phyloP scores from a whole-genome alignment of 2,329 filamentous ascomycete species.

The Aspergillus candidus region DNA sequence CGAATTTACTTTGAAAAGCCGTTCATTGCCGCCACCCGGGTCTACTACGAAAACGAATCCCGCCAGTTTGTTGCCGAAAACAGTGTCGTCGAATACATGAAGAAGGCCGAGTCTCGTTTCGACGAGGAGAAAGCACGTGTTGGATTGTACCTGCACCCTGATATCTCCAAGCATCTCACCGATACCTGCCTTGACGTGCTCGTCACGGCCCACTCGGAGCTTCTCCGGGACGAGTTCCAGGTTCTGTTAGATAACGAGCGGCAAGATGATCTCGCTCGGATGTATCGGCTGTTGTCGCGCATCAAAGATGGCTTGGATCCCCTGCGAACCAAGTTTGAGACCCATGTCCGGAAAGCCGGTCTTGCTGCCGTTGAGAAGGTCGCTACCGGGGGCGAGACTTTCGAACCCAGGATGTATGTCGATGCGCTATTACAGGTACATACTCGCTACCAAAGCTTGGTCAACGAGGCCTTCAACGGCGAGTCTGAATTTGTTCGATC shows the following conservation, averaged over 20 bases:
- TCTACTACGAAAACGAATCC: slow-evolving; percentile 88
- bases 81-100: slow-evolving; percentile 98
- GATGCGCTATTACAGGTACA: slow-evolving; percentile 92
- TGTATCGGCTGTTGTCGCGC: slow-evolving; percentile 86
- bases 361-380: slow-evolving; percentile 86
- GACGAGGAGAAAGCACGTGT: slow-evolving; percentile 94
- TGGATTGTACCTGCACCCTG: slow-evolving; percentile 80
- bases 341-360: slow-evolving; percentile 85
- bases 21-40: slow-evolving; percentile 75
- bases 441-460: slow-evolving; percentile 83
- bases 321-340: slow-evolving; percentile 78
- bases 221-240: slow-evolving; percentile 95
- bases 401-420: slow-evolving; percentile 95
- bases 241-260: slow-evolving; percentile 87
- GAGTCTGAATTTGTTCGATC: slow-evolving; percentile 96
- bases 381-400: slow-evolving; percentile 74
- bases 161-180: slow-evolving; percentile 79
- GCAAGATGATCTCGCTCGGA: slow-evolving; percentile 89
- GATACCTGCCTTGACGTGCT: slow-evolving; percentile 82
- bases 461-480: slow-evolving; percentile 86
- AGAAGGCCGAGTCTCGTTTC: slow-evolving; percentile 87
- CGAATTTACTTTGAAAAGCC: slow-evolving; percentile 86
- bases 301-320: slow-evolving; percentile 91
- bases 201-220: slow-evolving; percentile 76
- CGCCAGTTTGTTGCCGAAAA: slow-evolving; percentile 94